Evolutionary conservation across 352 stramenopile genomes (phyloP), one percentile per base, ranked within the genome.

Genomic region (Globisporangium splendens): DNA sequence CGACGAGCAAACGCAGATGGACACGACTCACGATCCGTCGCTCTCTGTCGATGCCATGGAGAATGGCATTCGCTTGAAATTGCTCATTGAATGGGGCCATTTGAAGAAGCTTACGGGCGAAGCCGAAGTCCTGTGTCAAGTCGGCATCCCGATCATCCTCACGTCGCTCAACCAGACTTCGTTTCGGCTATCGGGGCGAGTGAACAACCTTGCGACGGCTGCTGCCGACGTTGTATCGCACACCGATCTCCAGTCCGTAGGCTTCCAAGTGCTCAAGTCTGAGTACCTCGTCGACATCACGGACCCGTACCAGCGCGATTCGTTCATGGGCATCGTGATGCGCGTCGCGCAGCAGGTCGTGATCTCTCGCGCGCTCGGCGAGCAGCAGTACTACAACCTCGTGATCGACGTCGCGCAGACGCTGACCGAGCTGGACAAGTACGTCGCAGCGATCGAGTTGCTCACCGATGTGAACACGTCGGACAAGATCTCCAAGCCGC

Each of bases 391-490:
- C 68, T 90, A 92, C 61, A 75, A 73, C 5, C 64, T 95, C 49
- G 79, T 91, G 17, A 81, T 89, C n/a, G 83, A 93, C 31, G 81
- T 93, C 12, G 83, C 80, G 0, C 74, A 88, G 62, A 90, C 85
- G 12, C 70, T 95, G 28, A 92, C 83, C 0, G 83, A 93, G 46
- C 41, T 91, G 20, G 83, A 78, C 48, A 92, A 95, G 54, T 89
- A 92, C 54, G 81, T 91, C 10, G 83, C 83, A 12, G 85, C 85
- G 13, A 92, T 95, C 42, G 85, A 95, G 54, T 67, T 95, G 17
- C 72, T 95, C 22, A 95, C 83, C 1, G 85, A 95, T 44, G 83
- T 95, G 50, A 95, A 95, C 64, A 90, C 83, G 20, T 92, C 81
- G 0, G 80, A 93, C 59, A 95, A 95, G 62, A 88, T 95, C 20